Percentiles rank a stretch among this genome's conserved stretches.
Evolutionary conservation across 1,284 basidiomycete genomes (phyloP).

Genomic region (Porodaedalea pini): DNA sequence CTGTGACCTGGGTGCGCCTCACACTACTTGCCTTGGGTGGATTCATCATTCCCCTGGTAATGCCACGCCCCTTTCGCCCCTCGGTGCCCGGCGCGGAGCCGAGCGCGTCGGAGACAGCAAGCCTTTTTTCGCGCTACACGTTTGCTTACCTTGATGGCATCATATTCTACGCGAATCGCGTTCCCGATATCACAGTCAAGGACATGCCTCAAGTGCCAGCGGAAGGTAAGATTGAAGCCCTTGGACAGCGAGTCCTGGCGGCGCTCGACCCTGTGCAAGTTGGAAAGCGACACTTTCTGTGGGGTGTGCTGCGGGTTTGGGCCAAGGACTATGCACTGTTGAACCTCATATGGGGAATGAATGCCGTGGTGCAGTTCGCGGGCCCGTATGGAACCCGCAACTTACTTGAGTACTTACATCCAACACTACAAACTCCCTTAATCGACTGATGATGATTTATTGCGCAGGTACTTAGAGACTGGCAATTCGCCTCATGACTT

Average conservation of each 20-base stretch:
- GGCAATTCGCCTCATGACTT: conserved; percentile 2
- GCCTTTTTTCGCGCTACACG: conserved; percentile 13
- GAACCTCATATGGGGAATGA: neutral
- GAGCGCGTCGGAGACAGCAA: conserved; percentile 4
- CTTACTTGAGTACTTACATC: conserved; percentile 12
- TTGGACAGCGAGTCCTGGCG: neutral
- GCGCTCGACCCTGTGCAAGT: conserved; percentile 11
- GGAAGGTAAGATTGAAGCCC: neutral
- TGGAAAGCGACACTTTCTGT: conserved; percentile 18
- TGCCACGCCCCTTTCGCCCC: conserved; percentile 45
- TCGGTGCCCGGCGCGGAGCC: conserved; percentile 34
- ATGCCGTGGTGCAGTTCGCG: conserved; percentile 8
- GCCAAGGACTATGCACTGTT: conserved; percentile 2
- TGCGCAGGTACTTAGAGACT: conserved; percentile 15
- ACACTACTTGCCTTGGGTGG: conserved; percentile 39
- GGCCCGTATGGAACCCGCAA: conserved; percentile 13
- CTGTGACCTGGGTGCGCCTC: conserved; percentile 36
- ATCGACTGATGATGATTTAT: neutral
- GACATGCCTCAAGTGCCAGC: conserved; percentile 16
- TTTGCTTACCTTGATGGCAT: conserved; percentile 15
- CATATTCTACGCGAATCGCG: conserved; percentile 16
- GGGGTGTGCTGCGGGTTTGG: conserved; percentile 13
- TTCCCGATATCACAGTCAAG: conserved; percentile 15
- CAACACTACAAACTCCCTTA: neutral
- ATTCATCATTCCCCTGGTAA: conserved; percentile 42